Evolutionary conservation across 2,329 filamentous ascomycete genomes (phyloP), one percentile per base, ranked within the genome.

Genomic region (Orbilia blumenaviensis): DNA sequence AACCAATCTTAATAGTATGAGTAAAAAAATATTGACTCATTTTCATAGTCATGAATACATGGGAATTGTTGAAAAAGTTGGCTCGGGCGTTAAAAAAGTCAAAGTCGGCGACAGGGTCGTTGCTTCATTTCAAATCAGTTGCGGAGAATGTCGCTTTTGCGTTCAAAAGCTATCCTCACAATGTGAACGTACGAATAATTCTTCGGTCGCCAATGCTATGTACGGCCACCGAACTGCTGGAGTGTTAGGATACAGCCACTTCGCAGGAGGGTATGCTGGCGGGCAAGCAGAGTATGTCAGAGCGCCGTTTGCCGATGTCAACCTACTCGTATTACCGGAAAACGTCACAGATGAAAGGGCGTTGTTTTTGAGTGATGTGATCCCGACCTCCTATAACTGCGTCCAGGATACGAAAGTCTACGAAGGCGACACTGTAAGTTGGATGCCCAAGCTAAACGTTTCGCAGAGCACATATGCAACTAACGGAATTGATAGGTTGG

Each of bases 261-360:
- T 96, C 81, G 93, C 91, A 0, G 93, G 41, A 92, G 93, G 93
- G 0, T 96, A 94, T 81, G 92, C 92, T 0, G 92, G 93, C 56
- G 93, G 93, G 0, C 93, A 96, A 83, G 91, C 92, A 2, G 93
- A 96, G 83, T 96, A 93, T 80, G 90, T 94, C 0, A 88, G 93
- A 6, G 92, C 96, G 6, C 92, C 93, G 0, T 88, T 89, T 29
- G 93, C 89, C 27, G 91, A 95, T 79, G 89, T 92, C 74, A 96
- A 96, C 81, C 85, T 96, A 21, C 86, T 96, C 10, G 89, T 90
- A 80, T 88, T 96, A 4, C 93, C 93, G 0, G 89, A 91, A 64
- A 87, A 87, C 78, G 90, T 96, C 0, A 91, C 92, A 0, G 93
- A 96, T 80, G 93, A 96, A 85, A 93, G 94, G 84, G 91, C 84